Conservation (phyloP, 768 basidiomycete species). For the Dentipellis sp. region DNA sequence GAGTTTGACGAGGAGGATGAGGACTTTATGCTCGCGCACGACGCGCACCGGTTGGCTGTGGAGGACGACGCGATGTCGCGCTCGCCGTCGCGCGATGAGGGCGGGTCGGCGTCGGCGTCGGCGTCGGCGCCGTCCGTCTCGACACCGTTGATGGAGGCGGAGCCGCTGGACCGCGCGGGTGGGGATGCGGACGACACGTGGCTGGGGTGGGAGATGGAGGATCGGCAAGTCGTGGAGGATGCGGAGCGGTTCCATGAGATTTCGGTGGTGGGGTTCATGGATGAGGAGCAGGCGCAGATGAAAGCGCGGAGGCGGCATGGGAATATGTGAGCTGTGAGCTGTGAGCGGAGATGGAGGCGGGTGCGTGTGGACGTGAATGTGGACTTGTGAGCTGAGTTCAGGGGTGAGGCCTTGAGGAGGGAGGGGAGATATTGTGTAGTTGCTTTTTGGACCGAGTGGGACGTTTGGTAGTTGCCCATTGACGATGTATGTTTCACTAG, state of each 20-base stretch:
- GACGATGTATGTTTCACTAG: no score
- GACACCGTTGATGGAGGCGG: slow-evolving; percentile 31
- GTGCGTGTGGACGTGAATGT: neutral
- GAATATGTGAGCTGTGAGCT: neutral
- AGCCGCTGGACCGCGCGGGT: slow-evolving; percentile 14
- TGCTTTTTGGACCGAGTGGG: no score
- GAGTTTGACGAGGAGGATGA: slow-evolving; percentile 66
- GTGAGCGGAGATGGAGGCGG: neutral
- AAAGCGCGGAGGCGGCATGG: slow-evolving; percentile 4
- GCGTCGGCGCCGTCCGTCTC: slow-evolving; percentile 22
- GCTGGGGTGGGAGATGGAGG: slow-evolving; percentile 24
- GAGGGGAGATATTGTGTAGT: no score
- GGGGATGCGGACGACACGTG: slow-evolving; percentile 15
- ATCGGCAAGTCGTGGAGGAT: slow-evolving; percentile 23
- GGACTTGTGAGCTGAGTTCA: no score
- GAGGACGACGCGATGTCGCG: slow-evolving; percentile 15
- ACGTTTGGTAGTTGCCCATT: no score
- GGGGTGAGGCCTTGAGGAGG: no score
- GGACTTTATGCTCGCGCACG: slow-evolving; percentile 31
- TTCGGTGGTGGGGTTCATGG: slow-evolving; percentile 24
- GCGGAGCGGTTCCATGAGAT: slow-evolving; percentile 29
- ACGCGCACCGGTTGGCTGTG: neutral
- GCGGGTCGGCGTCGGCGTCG: slow-evolving; percentile 20
- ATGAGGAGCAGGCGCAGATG: slow-evolving; percentile 22
- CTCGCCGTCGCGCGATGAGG: neutral